phyloP scores from a whole-genome alignment of 306 rosid species.

The Mimosa bimucronata region DNA sequence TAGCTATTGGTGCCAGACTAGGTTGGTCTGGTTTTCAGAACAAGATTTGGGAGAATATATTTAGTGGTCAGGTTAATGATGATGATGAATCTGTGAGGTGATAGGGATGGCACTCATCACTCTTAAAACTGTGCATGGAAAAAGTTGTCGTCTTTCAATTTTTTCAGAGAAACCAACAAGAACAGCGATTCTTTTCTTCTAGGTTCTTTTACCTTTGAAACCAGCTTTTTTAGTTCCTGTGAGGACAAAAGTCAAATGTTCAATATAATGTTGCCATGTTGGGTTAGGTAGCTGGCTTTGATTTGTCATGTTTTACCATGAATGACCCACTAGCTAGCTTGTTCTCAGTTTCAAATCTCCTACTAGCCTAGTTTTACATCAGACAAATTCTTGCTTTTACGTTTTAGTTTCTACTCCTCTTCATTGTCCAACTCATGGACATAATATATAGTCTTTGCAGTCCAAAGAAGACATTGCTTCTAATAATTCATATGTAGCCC shows the following conservation, averaged over 20 bases:
- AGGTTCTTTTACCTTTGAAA: background rate
- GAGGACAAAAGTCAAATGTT: constrained; percentile 16
- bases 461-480: background rate
- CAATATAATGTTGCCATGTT: background rate
- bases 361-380: background rate
- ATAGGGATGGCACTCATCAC: background rate
- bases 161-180: background rate
- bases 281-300: background rate
- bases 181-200: background rate
- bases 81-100: background rate
- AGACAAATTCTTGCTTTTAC: constrained; percentile 19
- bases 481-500: background rate
- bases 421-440: background rate
- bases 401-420: background rate
- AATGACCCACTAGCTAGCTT: background rate
- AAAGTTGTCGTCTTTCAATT: background rate
- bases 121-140: background rate
- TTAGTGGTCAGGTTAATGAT: background rate
- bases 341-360: background rate
- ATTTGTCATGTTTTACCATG: constrained; percentile 4
- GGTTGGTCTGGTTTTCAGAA: background rate
- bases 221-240: background rate
- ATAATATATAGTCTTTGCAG: background rate
- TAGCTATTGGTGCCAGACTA: background rate
- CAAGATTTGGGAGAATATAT: background rate